Base-by-base conservation (phyloP, 1,284 basidiomycete genomes). In the Moesziomyces aphidis region DNA sequence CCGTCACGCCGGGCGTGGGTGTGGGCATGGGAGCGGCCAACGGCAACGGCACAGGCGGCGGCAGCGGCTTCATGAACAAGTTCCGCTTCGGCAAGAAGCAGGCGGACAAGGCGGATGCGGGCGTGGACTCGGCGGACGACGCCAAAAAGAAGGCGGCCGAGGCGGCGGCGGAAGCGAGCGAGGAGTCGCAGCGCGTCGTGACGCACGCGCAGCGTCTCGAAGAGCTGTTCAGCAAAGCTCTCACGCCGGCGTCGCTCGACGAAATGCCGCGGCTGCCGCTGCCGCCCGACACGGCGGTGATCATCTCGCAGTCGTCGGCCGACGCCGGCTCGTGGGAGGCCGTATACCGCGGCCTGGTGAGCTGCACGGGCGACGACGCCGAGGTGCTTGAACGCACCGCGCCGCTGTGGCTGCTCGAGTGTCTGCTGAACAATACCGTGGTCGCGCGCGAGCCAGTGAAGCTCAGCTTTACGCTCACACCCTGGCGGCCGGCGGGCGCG, bases 341-440 rank as follows among this genome's bases (percentile, higher is more conserved):
- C 5, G 86, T 93, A 2, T 80, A 95, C 81, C 88, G 93, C 24
- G 91, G 93, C 0, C 89, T 89, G 44, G 88, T 91, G 3, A 88
- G 88, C 2, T 89, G 88, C 50, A 90, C 90, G 0, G 89, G 88
- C 10, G 52, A 67, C 13, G 95, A 97, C 74, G 80, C 89, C 43
- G 87, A 88, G 26, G 84, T 86, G 11, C 87, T 98, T 42, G 95
- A 97, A 85, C 90, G 91, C 81, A 86, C 86, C 34, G 89, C 93
- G 87, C 95, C 95, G 2, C 83, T 90, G 65, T 99, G 96, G 96
- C 86, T 97, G 50, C 86, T 95, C 50, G 93, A 97, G 83, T 96
- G 91, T 79, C 85, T 97, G 47, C 88, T 97, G 43, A 83, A 84
- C 10, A 85, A 85, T 36, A 73, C 84, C 13, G 67, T 72, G 13